phyloP scores from a whole-genome alignment of 768 basidiomycete species.

The Trametes punicea region DNA sequence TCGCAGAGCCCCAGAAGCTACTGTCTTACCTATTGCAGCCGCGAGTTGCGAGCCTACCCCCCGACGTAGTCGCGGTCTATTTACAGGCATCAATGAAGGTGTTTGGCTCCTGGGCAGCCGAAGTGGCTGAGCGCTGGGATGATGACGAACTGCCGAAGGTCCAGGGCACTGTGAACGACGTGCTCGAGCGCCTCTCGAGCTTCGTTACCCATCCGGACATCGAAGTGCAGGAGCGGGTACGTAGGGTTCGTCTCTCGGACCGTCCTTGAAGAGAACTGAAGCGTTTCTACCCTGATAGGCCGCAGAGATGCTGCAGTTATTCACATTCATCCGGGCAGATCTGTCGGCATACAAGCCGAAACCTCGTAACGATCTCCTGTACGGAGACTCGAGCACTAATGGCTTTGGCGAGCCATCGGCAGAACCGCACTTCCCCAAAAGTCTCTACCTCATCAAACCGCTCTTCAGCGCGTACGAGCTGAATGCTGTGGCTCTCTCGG shows the following conservation, averaged over 20 bases:
- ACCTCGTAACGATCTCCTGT: conserved; percentile 32
- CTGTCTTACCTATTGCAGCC: conserved; percentile 66
- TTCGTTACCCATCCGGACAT: conserved; percentile 66
- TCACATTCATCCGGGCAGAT: conserved; percentile 75
- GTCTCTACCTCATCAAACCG: conserved; percentile 79
- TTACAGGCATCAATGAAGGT: conserved; percentile 83
- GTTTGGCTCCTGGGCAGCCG: conserved; percentile 81
- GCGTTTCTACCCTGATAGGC: conserved; percentile 46
- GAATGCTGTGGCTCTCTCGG: conserved; percentile 75
- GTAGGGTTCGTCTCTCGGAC: conserved; percentile 26
- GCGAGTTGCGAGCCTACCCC: conserved; percentile 49
- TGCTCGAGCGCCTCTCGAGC: conserved; percentile 53
- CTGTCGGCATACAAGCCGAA: conserved; percentile 50
- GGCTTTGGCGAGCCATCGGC: conserved; percentile 35
- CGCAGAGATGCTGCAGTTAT: conserved; percentile 73
- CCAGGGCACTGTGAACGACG: conserved; percentile 57
- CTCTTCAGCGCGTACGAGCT: conserved; percentile 77
- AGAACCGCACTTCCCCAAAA: conserved; percentile 78
- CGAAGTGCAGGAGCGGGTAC: conserved; percentile 90
- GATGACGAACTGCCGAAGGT: conserved; percentile 65
- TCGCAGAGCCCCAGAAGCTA: conserved; percentile 74
- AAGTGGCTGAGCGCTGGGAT: conserved; percentile 75
- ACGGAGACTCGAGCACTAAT: conserved; percentile 37
- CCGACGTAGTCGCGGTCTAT: conserved; percentile 73
- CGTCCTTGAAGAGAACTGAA: conserved; percentile 7